These are phyloP conservation scores for Xylaria acuta DNA, from an alignment of 495 filamentous ascomycete genomes.

Conservation along the genomic window DNA sequence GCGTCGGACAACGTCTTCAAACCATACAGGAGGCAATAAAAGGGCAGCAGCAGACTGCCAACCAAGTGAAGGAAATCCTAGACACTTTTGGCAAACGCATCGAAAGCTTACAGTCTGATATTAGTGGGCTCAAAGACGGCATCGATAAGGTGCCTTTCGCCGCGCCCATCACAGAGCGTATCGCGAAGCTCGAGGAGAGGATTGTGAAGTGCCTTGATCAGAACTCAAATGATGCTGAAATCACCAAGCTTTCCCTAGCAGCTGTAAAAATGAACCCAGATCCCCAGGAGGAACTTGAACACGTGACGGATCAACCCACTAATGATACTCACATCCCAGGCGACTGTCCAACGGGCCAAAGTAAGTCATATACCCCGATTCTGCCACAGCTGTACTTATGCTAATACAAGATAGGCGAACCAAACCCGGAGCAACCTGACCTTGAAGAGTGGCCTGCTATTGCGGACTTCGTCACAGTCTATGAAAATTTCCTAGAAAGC, in stretches of 20 bases:
- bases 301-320: background rate
- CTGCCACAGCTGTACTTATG: background rate
- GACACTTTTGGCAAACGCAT: background rate
- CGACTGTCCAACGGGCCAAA: background rate
- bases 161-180: background rate
- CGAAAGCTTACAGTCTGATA: background rate
- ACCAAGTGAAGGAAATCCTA: background rate
- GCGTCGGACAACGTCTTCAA: background rate
- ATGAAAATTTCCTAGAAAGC: background rate
- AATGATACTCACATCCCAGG: background rate
- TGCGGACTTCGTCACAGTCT: conserved; percentile 7
- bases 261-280: background rate
- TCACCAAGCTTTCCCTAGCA: conserved; percentile 2
- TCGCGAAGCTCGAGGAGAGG: background rate
- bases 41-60: background rate
- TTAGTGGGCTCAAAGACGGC: background rate
- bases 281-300: background rate
- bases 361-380: background rate
- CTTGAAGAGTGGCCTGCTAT: conserved; percentile 16
- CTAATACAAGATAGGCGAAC: background rate
- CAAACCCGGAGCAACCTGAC: background rate
- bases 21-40: conserved; percentile 9
- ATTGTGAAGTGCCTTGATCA: background rate
- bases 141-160: background rate
- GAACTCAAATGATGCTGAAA: background rate